Conservation (phyloP, 208 protist species). For the Wallacemonas sp. region DNA sequence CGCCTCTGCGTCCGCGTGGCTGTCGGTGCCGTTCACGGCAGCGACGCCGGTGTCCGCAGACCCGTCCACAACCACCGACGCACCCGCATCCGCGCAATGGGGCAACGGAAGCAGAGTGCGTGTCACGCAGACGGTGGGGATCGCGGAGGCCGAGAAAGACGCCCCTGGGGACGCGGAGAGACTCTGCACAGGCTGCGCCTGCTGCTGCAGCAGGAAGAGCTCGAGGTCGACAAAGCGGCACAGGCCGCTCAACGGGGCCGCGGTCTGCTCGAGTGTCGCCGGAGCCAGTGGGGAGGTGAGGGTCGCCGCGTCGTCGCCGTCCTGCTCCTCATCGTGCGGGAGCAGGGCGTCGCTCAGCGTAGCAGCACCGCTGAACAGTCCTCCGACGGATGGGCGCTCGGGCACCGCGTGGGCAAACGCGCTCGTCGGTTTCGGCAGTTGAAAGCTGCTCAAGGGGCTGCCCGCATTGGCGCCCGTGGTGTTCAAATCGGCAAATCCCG, state of each 20-base stretch:
- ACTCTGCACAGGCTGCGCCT: no score
- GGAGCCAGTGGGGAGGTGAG: neutral
- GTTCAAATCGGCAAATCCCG: no score
- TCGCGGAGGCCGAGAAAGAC: neutral
- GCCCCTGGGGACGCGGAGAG: neutral
- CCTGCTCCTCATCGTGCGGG: neutral
- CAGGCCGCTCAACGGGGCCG: neutral
- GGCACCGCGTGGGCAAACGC: neutral
- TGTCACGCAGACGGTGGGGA: neutral
- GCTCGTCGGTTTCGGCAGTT: neutral
- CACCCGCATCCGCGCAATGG: no score
- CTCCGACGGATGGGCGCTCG: no score
- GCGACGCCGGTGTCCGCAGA: no score
- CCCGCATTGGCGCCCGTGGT: no score
- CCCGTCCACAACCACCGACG: no score
- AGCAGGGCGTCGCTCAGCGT: neutral
- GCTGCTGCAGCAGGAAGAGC: slow-evolving; percentile 8
- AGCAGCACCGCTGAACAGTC: no score
- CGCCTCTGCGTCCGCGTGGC: no score
- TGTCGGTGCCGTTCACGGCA: no score
- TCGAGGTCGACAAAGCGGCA: slow-evolving; percentile 19
- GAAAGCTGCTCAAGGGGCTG: neutral
- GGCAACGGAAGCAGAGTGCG: neutral
- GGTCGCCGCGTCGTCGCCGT: neutral
- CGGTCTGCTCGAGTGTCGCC: neutral